Percentiles rank a stretch among this genome's conserved stretches.
Conservation (phyloP, 2,329 filamentous ascomycete genomes). For the Trichoderma sp. region DNA sequence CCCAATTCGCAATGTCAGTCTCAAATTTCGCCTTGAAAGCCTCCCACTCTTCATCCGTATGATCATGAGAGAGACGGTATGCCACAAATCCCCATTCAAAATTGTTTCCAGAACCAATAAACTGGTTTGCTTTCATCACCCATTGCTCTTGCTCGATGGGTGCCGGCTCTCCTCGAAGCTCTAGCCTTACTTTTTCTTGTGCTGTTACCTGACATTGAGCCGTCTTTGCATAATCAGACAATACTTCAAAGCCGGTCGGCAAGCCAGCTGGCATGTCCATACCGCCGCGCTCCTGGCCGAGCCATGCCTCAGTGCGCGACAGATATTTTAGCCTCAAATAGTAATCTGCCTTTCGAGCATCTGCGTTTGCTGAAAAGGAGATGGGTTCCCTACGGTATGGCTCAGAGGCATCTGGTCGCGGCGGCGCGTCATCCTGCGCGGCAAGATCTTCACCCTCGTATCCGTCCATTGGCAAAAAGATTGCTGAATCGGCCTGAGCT, state of each 20-base stretch:
- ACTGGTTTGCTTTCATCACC: background rate
- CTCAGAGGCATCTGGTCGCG: background rate
- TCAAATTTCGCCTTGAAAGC: conserved; percentile 31
- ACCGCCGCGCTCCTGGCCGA: background rate
- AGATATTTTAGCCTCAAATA: conserved; percentile 22
- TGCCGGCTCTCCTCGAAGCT: conserved; percentile 23
- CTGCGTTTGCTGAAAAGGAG: conserved; percentile 16
- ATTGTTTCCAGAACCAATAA: background rate
- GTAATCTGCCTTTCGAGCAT: conserved; percentile 19
- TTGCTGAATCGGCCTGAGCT: conserved; percentile 29
- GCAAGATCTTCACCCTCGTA: conserved; percentile 29
- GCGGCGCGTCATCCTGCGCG: conserved; percentile 19
- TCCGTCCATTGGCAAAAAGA: conserved; percentile 33
- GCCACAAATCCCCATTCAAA: conserved; percentile 29
- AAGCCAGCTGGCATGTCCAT: background rate
- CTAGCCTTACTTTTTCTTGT: conserved; percentile 14
- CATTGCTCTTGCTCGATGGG: background rate
- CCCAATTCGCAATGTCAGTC: conserved; percentile 31
- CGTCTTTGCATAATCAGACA: background rate
- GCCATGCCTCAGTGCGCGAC: conserved; percentile 8
- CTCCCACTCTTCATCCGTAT: conserved; percentile 29
- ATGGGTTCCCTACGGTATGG: conserved; percentile 21
- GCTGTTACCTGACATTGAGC: conserved; percentile 5
- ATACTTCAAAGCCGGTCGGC: background rate
- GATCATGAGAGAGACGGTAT: conserved; percentile 28